Conservation (phyloP, 345 rosid genomes). For the Eucalyptus shirleyi region DNA sequence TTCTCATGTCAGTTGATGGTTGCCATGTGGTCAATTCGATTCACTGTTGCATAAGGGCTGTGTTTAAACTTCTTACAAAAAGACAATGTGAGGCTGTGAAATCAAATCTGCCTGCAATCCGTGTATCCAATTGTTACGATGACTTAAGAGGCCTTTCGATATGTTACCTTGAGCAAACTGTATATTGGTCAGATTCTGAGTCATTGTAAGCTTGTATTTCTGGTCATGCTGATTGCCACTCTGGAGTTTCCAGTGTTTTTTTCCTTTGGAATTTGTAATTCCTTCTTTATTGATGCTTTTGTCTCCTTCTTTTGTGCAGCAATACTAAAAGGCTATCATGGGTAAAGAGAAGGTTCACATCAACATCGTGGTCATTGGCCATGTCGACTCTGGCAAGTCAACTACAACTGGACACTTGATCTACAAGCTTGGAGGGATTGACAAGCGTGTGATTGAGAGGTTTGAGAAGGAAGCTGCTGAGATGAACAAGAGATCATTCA, state of each 20-base stretch:
- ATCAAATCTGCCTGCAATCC: neutral
- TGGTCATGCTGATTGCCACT: neutral
- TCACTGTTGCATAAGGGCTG: neutral
- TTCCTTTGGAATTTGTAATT: neutral
- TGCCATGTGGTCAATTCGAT: neutral
- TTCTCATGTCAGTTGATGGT: neutral
- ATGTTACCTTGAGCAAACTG: neutral
- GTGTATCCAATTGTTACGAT: neutral
- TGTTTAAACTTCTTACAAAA: neutral
- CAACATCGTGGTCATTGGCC: constrained; percentile 67
- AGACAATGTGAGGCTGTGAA: too few species aligned
- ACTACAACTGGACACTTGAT: constrained; percentile 89
- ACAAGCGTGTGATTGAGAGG: constrained; percentile 72
- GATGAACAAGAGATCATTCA: constrained; percentile 84
- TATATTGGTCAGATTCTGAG: neutral
- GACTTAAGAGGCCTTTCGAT: neutral
- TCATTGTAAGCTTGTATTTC: neutral
- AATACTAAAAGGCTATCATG: constrained; percentile 6
- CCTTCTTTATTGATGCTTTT: neutral
- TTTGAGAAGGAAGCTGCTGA: constrained; percentile 84
- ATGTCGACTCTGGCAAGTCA: constrained; percentile 70
- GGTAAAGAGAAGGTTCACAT: constrained; percentile 72
- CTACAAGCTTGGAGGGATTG: constrained; percentile 88
- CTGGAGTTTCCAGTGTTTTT: neutral
- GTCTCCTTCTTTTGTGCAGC: neutral